These are phyloP conservation scores for Dactylis glomerata DNA, from an alignment of 176 grass and related monocot genomes.

Conservation along the genomic window DNA sequence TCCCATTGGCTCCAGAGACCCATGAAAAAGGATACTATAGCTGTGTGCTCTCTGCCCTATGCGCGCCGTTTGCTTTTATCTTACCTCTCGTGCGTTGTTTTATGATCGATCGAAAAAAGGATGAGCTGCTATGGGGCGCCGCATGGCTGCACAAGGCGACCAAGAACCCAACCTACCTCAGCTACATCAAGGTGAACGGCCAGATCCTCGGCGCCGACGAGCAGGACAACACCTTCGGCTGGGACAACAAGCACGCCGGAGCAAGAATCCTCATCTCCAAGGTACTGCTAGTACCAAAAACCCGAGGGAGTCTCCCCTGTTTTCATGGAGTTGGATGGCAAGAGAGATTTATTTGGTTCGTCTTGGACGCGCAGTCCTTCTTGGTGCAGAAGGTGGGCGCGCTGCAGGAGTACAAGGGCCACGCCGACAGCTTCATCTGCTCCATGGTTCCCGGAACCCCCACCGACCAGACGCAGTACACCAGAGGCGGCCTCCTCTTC, in stretches of 20 bases:
- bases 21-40: not conserved
- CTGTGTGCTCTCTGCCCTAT: not conserved
- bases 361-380: conserved; percentile 43
- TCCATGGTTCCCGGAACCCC: conserved; percentile 76
- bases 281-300: not conserved
- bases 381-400: conserved; percentile 69
- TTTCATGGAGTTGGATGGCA: not conserved
- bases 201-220: conserved; percentile 87
- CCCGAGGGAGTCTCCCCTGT: too few species aligned
- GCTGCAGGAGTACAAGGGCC: conserved; percentile 75
- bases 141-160: conserved; percentile 94
- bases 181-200: conserved; percentile 85
- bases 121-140: conserved; percentile 87
- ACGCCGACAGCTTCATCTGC: conserved; percentile 90
- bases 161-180: conserved; percentile 58
- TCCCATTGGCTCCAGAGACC: conserved; percentile 16
- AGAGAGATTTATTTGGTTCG: not conserved
- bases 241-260: conserved; percentile 99
- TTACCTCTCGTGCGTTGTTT: not conserved
- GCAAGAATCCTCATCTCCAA: conserved; percentile 78
- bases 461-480: conserved; percentile 55
- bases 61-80: not conserved
- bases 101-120: conserved; percentile 24
- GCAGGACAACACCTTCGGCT: conserved; percentile 86
- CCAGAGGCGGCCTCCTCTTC: conserved; percentile 66